Evolutionary conservation across 108 stramenopile species (phyloP), one percentile per base, ranked within the genome.

Genomic region (Fistulifera solaris): DNA sequence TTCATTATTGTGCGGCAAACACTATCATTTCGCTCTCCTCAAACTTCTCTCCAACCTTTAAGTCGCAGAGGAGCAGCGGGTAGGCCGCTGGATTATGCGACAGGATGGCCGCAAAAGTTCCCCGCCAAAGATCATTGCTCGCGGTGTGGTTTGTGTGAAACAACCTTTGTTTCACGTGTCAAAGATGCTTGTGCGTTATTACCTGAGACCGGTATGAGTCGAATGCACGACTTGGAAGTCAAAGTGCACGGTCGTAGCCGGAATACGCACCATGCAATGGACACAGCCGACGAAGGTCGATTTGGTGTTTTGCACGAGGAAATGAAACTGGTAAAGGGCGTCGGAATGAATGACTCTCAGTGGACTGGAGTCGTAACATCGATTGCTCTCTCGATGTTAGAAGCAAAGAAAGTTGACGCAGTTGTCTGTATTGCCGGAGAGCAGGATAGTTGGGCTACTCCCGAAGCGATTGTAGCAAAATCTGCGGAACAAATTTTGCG

Each of bases 81-180:
- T 6, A 35, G 8, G 31, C 44, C 44, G 4, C 4, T 45, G 4
- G 44, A 45, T 17, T 45, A 17, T 6, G 16, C 75, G n/a, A 50
- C 51, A 22, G 72, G 51, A 2, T 83, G 86, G 86, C 86, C 86
- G 12, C 64, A 71, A 10, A 78, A 77, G 46, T 83, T 81, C 48
- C 86, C 86, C 5, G 86, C 81, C 25, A 83, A 87, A 49, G 73
- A 76, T 25, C 81, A 83, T 35, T 87, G 86, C 56, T 87, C 86
- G 4, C 73, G 65, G 63, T 87, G 86, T 49, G 81, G 86, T 12
- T 53, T 87, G 18, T 87, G 86, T 54, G 86, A 87, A 62, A 87
- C 86, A 24, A 65, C 66, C 11, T 83, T 73, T 57, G 80, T 87
- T 21, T 65, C 76, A 46, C 66, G 77, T 53, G 81, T 87, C 0